Percentiles rank a stretch among this genome's conserved stretches.
These are phyloP conservation scores for Phylloporus arenicola DNA, from an alignment of 768 basidiomycete species.

Conservation along the genomic window DNA sequence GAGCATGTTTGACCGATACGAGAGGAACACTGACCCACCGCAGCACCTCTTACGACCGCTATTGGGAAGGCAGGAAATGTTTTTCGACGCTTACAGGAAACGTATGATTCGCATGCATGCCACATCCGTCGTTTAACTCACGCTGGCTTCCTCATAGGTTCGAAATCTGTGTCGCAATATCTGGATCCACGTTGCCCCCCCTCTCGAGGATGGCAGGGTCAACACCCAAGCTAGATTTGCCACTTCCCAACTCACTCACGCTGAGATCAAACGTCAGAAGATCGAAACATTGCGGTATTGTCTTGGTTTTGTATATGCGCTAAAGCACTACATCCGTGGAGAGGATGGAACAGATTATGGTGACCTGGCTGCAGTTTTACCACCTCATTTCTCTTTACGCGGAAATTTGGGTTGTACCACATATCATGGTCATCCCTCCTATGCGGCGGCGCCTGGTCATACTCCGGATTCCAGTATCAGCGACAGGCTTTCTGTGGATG, in stretches of 20 bases:
- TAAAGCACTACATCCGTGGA: conserved; percentile 77
- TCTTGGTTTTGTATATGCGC: conserved; percentile 65
- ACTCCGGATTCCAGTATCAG: conserved; percentile 25
- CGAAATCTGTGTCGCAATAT: conserved; percentile 74
- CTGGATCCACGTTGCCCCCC: conserved; percentile 74
- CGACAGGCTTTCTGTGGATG: conserved; percentile 33
- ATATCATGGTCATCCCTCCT: conserved; percentile 31
- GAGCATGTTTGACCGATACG: not conserved
- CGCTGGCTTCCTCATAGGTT: conserved; percentile 30
- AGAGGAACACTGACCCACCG: conserved; percentile 1
- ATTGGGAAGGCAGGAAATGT: conserved; percentile 84
- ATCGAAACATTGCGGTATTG: conserved; percentile 63
- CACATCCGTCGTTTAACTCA: not conserved
- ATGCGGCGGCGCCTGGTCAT: conserved; percentile 37
- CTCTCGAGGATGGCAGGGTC: conserved; percentile 45
- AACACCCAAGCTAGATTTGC: conserved; percentile 51
- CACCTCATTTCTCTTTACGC: conserved; percentile 49
- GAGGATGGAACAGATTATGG: conserved; percentile 70
- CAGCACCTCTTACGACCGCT: conserved; percentile 82
- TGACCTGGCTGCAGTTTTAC: conserved; percentile 66
- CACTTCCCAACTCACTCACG: conserved; percentile 38
- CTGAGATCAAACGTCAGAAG: conserved; percentile 61
- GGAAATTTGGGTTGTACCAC: conserved; percentile 41
- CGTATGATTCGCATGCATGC: conserved; percentile 27
- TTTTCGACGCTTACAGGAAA: conserved; percentile 69